Evolutionary conservation across 495 filamentous ascomycete genomes (phyloP).

Genomic region (Tricharina praecox): DNA sequence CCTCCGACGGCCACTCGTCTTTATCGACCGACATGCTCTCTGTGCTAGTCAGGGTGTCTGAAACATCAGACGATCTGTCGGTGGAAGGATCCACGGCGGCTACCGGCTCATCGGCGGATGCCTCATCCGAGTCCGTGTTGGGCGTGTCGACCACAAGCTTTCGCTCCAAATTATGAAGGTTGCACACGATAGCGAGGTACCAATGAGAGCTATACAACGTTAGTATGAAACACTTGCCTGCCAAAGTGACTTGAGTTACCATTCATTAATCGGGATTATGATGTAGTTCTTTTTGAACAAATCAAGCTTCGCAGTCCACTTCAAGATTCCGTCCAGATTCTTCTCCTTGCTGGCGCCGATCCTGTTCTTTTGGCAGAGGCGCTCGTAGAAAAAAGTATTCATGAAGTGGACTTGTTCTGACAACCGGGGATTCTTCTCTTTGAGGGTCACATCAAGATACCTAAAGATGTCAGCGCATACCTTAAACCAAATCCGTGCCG

Average conservation of each 20-base stretch:
- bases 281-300: constrained; percentile 76
- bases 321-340: constrained; percentile 47
- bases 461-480: constrained; percentile 20
- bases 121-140: no score
- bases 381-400: constrained; percentile 80
- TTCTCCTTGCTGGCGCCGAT: constrained; percentile 9
- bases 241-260: constrained; percentile 15
- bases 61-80: no score
- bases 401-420: constrained; percentile 62
- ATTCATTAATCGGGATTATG: constrained; percentile 78
- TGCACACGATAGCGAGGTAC: constrained; percentile 94
- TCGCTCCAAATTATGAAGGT: constrained; percentile 43
- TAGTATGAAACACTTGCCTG: constrained; percentile 8
- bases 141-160: no score
- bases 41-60: constrained; percentile 5
- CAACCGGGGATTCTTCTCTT: constrained; percentile 37
- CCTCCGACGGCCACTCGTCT: constrained; percentile 10
- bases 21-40: constrained; percentile 13
- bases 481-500: not conserved
- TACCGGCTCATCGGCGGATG: no score
- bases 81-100: no score
- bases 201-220: constrained; percentile 43
- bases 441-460: constrained; percentile 49
- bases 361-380: constrained; percentile 46
- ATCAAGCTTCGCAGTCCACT: constrained; percentile 78